Evolutionary conservation across 2,329 filamentous ascomycete species (phyloP), one percentile per base, ranked within the genome.

Genomic region (Talaromyces sp.): DNA sequence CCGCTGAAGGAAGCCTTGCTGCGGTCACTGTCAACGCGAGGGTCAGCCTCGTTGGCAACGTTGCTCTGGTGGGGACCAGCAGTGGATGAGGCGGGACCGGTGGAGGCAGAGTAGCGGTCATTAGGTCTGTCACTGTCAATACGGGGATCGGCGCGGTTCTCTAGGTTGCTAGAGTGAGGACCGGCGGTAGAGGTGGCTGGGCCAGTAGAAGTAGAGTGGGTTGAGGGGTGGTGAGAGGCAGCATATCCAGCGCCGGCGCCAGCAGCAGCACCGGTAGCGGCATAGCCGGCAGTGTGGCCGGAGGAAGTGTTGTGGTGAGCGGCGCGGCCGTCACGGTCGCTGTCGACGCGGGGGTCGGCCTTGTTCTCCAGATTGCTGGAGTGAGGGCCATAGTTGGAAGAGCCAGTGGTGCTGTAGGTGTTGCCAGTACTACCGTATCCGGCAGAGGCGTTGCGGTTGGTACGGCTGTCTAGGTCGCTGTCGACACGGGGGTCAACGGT

Each of bases 301-400:
- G 40, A 42, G 10, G 53, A 44, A 35, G 35, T 39, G 47, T 17
- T 35, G 40, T 52, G 41, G 17, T 49, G 19, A 7, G 33, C 16
- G 27, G 49, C 32, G 24, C 29, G 40, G 42, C 36, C 41, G 2
- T 52, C 45, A 19, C 41, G 57, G 24, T 56, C 55, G 27, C 55
- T 60, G 47, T 60, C 58, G 9, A 60, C 33, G 3, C 58, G 58
- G 4, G 55, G 58, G 13, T 60, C 58, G 16, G 27, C 36, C 9
- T 47, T 16, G 29, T 58, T 60, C 22, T 49, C 52, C 4, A 49
- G 4, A 14, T 55, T 61, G 50, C 52, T 57, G 35, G 36, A 41
- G 8, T 59, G 56, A 24, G 58, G 56, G 9, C 56, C 58, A 32
- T 59, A 37, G 54, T 59, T 61, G 42, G 58, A 56, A 7, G 56